Base-by-base conservation (phyloP, 495 filamentous ascomycete genomes). In the Pseudevernia furfuracea region DNA sequence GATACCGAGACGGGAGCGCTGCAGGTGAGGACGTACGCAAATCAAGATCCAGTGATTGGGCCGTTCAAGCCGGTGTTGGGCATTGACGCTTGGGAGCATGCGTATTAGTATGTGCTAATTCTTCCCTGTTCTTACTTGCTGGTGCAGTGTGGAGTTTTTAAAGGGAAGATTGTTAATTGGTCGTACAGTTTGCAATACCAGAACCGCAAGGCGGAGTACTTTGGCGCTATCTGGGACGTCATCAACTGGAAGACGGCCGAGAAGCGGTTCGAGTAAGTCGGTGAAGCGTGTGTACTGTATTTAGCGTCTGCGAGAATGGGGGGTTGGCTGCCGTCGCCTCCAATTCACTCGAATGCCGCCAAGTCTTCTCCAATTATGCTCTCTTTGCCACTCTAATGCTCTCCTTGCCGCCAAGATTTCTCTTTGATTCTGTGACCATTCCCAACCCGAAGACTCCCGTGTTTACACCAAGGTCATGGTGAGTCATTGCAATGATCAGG, bases 191-290 rank as follows among this genome's bases (percentile, higher is more conserved):
- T 98, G 62, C 91, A 98, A 81, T 98, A 98, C 77, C 84, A 96
- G 82, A 98, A 97, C 80, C 88, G 93, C 73, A 98, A 98, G 85
- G 94, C 90, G 61, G 95, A 97, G 76, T 98, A 98, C 80, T 96
- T 98, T 76, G 84, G 84, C 63, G 91, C 91, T 63, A 89, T 98
- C 74, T 98, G 94, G 94, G 91, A 97, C 68, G 91, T 98, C 57
- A 82, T 98, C 70, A 97, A 97, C 81, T 98, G 94, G 94, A 94
- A 93, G 82, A 82, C 88, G 46, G 94, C 88, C 43, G 95, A 96
- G 82, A 84, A 88, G 75, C 85, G 94, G 63, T 94, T 93, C 72
- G 48, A 77, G 74, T 58, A 39, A 60, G 43, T 8, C n/a, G 43
- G 14, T 34, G 21, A 44, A 30, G 15, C 9, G 28, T 28, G 30